Evolutionary conservation across 768 basidiomycete genomes (phyloP).

Genomic region (Trametes villosa): DNA sequence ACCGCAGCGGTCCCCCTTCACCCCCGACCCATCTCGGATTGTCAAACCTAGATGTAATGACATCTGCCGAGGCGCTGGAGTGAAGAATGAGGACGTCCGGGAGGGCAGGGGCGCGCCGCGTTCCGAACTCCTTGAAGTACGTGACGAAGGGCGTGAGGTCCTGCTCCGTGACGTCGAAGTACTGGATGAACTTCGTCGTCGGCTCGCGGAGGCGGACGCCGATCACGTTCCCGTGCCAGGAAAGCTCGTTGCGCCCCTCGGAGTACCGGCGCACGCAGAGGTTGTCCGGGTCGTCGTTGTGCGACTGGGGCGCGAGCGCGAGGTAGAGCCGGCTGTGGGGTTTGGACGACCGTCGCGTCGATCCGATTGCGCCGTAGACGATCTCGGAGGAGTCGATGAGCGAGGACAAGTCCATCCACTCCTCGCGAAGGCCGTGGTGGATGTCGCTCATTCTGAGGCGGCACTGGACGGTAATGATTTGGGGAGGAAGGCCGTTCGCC

Average conservation of each 20-base stretch:
- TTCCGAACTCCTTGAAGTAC: constrained; percentile 1
- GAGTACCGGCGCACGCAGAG: constrained; percentile 9
- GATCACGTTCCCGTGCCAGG: constrained; percentile 3
- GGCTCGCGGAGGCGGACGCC: constrained; percentile 10
- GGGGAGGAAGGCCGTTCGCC: constrained; percentile 4
- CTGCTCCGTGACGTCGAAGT: constrained; percentile 7
- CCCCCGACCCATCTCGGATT: too few species aligned
- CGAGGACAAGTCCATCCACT: background rate
- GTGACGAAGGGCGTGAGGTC: constrained; percentile 5
- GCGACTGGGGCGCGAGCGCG: background rate
- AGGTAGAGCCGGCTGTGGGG: constrained; percentile 7
- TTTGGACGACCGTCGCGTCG: background rate
- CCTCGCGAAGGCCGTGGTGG: constrained; percentile 8
- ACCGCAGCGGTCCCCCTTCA: too few species aligned
- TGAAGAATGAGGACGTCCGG: constrained; percentile 1
- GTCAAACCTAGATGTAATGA: too few species aligned
- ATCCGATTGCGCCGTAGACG: background rate
- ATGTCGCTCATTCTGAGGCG: background rate
- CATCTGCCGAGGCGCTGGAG: too few species aligned
- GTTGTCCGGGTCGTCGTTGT: background rate
- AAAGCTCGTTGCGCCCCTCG: background rate
- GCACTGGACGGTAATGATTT: background rate
- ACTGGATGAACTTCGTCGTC: constrained; percentile 6
- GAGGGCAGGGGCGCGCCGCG: background rate
- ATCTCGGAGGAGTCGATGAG: background rate